Conservation (phyloP, 2,329 filamentous ascomycete genomes). For the Neofusicoccum laricinum region DNA sequence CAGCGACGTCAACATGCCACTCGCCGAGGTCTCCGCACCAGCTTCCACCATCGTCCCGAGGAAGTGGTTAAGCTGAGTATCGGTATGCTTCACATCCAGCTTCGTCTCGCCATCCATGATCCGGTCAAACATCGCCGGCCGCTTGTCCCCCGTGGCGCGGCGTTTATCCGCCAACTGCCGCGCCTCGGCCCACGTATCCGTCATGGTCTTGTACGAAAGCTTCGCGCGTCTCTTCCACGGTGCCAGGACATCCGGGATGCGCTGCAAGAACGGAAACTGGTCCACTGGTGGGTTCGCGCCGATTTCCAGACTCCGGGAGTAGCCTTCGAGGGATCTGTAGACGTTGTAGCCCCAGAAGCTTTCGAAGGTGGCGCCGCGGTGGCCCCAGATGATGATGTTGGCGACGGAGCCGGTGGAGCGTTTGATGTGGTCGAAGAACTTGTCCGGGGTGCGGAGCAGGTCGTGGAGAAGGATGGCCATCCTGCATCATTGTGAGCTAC, state of each 20-base stretch:
- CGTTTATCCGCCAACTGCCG: slow-evolving; percentile 16
- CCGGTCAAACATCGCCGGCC: slow-evolving; percentile 18
- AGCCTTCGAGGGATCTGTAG: slow-evolving; percentile 41
- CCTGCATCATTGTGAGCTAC: neutral
- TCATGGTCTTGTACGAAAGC: slow-evolving; percentile 18
- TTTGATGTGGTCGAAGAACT: slow-evolving; percentile 46
- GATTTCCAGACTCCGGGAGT: slow-evolving; percentile 42
- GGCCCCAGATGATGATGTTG: slow-evolving; percentile 28
- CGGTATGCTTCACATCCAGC: slow-evolving; percentile 15
- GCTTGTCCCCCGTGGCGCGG: slow-evolving; percentile 15
- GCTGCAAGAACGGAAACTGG: slow-evolving; percentile 40
- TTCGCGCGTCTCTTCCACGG: slow-evolving; percentile 21
- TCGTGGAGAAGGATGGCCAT: slow-evolving; percentile 19
- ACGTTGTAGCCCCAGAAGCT: slow-evolving; percentile 31
- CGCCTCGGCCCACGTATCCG: slow-evolving; percentile 18
- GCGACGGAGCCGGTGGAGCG: slow-evolving; percentile 49
- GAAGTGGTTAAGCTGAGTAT: slow-evolving; percentile 37
- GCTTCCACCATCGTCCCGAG: slow-evolving; percentile 34
- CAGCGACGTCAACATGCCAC: slow-evolving; percentile 35
- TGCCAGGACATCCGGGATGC: slow-evolving; percentile 34
- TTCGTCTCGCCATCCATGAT: slow-evolving; percentile 17
- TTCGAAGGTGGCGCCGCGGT: slow-evolving; percentile 22
- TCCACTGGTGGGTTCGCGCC: slow-evolving; percentile 50
- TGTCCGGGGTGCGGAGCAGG: slow-evolving; percentile 18
- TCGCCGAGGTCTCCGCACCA: slow-evolving; percentile 36